These are phyloP conservation scores for Favolaschia claudopus DNA, from an alignment of 768 basidiomycete genomes.

Conservation along the genomic window DNA sequence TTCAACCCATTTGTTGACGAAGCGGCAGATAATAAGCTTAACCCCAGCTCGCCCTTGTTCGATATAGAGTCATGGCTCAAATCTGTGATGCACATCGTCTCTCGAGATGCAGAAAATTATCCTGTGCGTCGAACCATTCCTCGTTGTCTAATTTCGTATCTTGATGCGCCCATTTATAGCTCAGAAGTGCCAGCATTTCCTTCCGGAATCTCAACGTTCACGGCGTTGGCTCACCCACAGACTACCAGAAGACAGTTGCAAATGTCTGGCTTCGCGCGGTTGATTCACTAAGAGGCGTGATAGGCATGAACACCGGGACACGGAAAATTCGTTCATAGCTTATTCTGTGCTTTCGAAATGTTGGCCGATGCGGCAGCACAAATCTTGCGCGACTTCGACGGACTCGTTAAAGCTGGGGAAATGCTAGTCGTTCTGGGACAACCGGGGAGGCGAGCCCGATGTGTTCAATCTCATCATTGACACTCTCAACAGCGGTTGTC, in stretches of 20 bases:
- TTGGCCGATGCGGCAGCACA: constrained; percentile 12
- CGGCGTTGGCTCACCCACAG: constrained; percentile 39
- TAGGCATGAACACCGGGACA: constrained; percentile 31
- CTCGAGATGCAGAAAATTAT: constrained; percentile 34
- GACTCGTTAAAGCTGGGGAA: constrained; percentile 55
- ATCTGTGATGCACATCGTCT: constrained; percentile 32
- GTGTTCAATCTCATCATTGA: not conserved
- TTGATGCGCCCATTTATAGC: not conserved
- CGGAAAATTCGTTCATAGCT: constrained; percentile 24
- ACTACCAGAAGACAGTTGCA: constrained; percentile 51
- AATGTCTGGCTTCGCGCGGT: constrained; percentile 38
- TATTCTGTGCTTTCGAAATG: not conserved
- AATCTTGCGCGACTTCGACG: constrained; percentile 57
- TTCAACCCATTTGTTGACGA: constrained; percentile 36
- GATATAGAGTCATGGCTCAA: constrained; percentile 42
- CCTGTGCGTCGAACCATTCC: constrained; percentile 18
- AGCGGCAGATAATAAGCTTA: constrained; percentile 35
- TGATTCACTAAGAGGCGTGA: constrained; percentile 12
- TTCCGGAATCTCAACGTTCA: constrained; percentile 45
- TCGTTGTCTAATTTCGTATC: not conserved
- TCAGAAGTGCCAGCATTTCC: constrained; percentile 42
- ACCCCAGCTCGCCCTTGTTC: constrained; percentile 45
- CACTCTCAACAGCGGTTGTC: constrained; percentile 41
- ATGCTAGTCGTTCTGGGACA: constrained; percentile 57
- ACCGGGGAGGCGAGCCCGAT: constrained; percentile 45